Evolutionary conservation across 192 early-diverging fungal species (phyloP).

Genomic region (Fimicolochytrium jonesii): DNA sequence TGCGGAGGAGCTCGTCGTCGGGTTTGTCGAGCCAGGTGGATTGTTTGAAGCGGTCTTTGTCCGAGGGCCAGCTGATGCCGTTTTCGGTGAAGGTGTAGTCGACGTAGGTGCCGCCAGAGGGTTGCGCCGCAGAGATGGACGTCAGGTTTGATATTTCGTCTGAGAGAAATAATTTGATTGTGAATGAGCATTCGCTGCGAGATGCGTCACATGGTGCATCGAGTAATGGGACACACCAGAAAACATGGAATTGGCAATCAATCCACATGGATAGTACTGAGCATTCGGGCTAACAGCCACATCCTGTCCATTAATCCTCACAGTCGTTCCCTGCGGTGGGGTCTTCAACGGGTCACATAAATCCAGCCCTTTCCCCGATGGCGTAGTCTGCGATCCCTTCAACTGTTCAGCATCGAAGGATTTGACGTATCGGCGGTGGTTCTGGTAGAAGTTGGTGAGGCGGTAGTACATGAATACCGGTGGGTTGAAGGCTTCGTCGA

Average conservation of each 20-base stretch:
- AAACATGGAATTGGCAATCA: slow-evolving; percentile 97
- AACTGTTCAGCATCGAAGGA: slow-evolving; percentile 83
- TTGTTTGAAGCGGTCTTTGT: slow-evolving; percentile 49
- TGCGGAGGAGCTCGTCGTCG: slow-evolving; percentile 36
- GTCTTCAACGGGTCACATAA: slow-evolving; percentile 7
- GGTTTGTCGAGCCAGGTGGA: slow-evolving; percentile 17
- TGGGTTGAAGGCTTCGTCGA: slow-evolving; percentile 59
- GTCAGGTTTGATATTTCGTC: slow-evolving; percentile 40
- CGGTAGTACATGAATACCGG: slow-evolving; percentile 91
- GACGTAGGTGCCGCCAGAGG: neutral
- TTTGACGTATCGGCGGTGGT: slow-evolving; percentile 93
- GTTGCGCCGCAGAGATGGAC: slow-evolving; percentile 28
- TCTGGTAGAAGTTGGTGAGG: slow-evolving; percentile 98
- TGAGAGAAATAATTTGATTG: slow-evolving; percentile 50
- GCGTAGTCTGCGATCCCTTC: neutral
- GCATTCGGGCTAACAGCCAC: slow-evolving; percentile 4
- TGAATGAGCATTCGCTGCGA: no score
- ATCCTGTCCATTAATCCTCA: neutral
- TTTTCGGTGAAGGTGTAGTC: slow-evolving; percentile 52
- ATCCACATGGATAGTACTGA: slow-evolving; percentile 90
- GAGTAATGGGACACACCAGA: slow-evolving; percentile 63
- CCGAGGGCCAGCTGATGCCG: slow-evolving; percentile 83
- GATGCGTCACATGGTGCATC: no score
- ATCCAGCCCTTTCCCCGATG: neutral
- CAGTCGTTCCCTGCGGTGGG: neutral